Conservation (phyloP, 2,329 filamentous ascomycete species). For the Colletotrichum musae region DNA sequence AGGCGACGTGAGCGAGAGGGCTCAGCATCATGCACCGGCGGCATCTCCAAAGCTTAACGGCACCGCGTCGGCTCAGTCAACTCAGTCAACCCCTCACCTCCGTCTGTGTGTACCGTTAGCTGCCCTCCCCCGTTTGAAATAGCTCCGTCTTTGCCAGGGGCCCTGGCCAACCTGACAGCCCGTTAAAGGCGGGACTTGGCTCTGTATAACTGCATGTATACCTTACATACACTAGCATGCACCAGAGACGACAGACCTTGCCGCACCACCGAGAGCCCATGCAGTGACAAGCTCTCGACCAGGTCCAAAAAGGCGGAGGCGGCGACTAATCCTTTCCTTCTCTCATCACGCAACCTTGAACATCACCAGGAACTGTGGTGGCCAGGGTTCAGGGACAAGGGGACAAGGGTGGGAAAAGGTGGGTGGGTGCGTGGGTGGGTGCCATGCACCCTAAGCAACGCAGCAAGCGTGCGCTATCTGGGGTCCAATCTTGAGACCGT, state of each 20-base stretch:
- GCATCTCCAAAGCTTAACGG: conserved; percentile 37
- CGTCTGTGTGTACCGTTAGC: conserved; percentile 33
- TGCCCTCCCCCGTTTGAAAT: conserved; percentile 17
- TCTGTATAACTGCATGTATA: not conserved
- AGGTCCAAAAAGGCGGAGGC: conserved; percentile 25
- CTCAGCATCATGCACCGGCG: conserved; percentile 40
- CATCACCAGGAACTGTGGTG: conserved; percentile 21
- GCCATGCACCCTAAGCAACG: conserved; percentile 36
- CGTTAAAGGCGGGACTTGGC: conserved; percentile 25
- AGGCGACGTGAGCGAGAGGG: conserved; percentile 36
- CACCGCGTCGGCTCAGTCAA: conserved; percentile 35
- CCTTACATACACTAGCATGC: conserved; percentile 10
- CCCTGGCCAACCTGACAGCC: conserved; percentile 29
- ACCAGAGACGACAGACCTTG: conserved; percentile 24
- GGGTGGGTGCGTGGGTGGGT: conserved; percentile 4
- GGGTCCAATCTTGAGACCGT: conserved; percentile 22
- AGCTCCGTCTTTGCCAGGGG: conserved; percentile 19
- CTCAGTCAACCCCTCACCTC: conserved; percentile 35
- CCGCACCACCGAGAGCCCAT: conserved; percentile 26
- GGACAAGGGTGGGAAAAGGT: conserved; percentile 12
- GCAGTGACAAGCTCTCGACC: conserved; percentile 33
- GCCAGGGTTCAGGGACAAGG: conserved; percentile 28
- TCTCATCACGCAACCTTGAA: conserved; percentile 24
- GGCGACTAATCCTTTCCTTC: conserved; percentile 21
- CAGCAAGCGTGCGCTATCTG: conserved; percentile 25